Evolutionary conservation across 371 early-diverging fungal species (phyloP).

Genomic region (Mortierella polycephala): DNA sequence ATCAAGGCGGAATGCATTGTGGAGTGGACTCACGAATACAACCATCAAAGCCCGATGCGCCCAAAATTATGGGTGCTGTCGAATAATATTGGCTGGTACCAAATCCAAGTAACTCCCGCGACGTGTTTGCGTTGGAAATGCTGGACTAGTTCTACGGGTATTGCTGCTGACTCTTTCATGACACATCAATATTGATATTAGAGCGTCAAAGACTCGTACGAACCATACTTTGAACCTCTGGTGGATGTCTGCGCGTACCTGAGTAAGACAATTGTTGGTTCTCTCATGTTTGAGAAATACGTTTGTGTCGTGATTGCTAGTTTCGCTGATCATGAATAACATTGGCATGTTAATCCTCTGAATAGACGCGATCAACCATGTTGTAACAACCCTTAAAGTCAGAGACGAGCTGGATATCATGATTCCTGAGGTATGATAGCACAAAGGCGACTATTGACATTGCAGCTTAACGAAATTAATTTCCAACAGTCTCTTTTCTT

Average conservation of each 20-base stretch:
- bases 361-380: conserved; percentile 28
- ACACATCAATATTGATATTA: not conserved
- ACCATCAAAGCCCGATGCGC: conserved; percentile 4
- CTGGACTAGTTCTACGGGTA: too few relatives aligned
- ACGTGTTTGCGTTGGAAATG: too few relatives aligned
- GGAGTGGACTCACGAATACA: conserved; percentile 40
- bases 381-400: not conserved
- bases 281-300: not conserved
- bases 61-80: conserved; percentile 36
- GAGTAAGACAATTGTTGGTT: not conserved
- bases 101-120: conserved; percentile 22
- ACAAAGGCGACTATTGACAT: not conserved
- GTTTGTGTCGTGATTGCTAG: not conserved
- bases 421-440: conserved; percentile 10
- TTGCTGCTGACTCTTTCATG: not conserved
- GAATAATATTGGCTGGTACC: conserved; percentile 35
- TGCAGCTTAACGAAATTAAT: not conserved
- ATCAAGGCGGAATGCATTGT: conserved; percentile 20
- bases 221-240: conserved; percentile 19
- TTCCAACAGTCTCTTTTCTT: not conserved
- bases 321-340: not conserved
- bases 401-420: conserved; percentile 11
- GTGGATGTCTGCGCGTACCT: conserved; percentile 24
- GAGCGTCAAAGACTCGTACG: conserved; percentile 12
- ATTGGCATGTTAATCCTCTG: not conserved